Evolutionary conservation across 306 rosid species (phyloP).

Genomic region (Vigna hirtella): DNA sequence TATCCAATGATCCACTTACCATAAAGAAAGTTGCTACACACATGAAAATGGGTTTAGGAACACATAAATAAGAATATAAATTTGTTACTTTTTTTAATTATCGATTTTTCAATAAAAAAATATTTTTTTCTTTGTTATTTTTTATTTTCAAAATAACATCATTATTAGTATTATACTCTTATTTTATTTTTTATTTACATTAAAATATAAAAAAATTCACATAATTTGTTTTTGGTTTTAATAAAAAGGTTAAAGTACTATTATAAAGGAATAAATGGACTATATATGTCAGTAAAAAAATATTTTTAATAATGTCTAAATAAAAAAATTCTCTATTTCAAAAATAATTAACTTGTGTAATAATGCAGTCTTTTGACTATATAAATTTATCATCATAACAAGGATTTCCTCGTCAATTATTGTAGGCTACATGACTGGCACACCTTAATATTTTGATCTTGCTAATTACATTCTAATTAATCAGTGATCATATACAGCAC

Average conservation of each 20-base stretch:
- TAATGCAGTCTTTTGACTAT: slow-evolving; percentile 3
- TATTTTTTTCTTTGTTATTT: no score
- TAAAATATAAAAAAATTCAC: no score
- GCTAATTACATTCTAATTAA: not conserved
- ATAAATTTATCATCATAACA: slow-evolving; percentile 1
- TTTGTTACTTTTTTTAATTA: no score
- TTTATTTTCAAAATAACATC: no score
- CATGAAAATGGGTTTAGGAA: not conserved
- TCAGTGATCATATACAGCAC: not conserved
- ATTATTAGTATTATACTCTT: no score
- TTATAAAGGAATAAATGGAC: no score
- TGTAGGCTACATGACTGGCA: not conserved
- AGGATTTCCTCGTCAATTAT: slow-evolving; percentile 7
- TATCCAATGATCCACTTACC: not conserved
- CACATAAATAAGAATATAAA: not conserved
- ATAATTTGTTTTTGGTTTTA: no score
- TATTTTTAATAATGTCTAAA: not conserved
- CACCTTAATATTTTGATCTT: not conserved
- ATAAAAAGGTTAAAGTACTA: no score
- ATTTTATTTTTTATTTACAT: no score
- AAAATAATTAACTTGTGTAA: not conserved
- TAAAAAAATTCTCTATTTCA: not conserved
- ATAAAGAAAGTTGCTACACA: not conserved
- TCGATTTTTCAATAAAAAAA: no score
- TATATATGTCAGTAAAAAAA: no score